Conservation (phyloP, 768 basidiomycete species). For the Phaffia tasmanica region DNA sequence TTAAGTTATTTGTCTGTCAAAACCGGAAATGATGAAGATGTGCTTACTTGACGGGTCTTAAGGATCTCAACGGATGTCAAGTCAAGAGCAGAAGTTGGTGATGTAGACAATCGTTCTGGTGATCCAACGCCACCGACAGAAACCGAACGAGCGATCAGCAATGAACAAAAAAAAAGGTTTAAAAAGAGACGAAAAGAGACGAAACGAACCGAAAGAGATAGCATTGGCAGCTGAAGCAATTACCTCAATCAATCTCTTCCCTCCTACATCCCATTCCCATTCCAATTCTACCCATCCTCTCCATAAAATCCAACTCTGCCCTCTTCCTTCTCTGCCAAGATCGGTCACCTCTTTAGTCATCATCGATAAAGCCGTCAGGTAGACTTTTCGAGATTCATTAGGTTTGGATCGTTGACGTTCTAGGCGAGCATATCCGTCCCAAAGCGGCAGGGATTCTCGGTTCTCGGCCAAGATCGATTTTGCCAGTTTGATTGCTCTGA, state of each 20-base stretch:
- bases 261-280: slow-evolving; percentile 26
- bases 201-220: slow-evolving; percentile 19
- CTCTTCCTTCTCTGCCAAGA: slow-evolving; percentile 20
- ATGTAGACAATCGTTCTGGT: too few relatives aligned
- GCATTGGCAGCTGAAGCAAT: slow-evolving; percentile 16
- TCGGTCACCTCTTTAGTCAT: slow-evolving; percentile 8
- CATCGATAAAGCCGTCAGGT: slow-evolving; percentile 33
- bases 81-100: background rate
- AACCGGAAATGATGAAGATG: background rate
- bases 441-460: slow-evolving; percentile 38
- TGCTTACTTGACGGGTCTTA: slow-evolving; percentile 29
- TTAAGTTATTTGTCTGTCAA: background rate
- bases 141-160: background rate
- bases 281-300: slow-evolving; percentile 41
- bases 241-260: slow-evolving; percentile 16
- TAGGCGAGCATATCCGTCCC: slow-evolving; percentile 40
- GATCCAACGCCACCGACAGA: background rate
- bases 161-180: too few relatives aligned
- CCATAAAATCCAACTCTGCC: slow-evolving; percentile 32
- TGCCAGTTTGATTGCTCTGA: slow-evolving; percentile 37
- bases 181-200: background rate
- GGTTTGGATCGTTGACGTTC: slow-evolving; percentile 36
- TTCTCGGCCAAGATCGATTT: slow-evolving; percentile 35
- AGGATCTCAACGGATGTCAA: slow-evolving; percentile 17
- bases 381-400: slow-evolving; percentile 39